Evolutionary conservation across 495 filamentous ascomycete genomes (phyloP), one percentile per base, ranked within the genome.

Genomic region (Podospora tetraspora): DNA sequence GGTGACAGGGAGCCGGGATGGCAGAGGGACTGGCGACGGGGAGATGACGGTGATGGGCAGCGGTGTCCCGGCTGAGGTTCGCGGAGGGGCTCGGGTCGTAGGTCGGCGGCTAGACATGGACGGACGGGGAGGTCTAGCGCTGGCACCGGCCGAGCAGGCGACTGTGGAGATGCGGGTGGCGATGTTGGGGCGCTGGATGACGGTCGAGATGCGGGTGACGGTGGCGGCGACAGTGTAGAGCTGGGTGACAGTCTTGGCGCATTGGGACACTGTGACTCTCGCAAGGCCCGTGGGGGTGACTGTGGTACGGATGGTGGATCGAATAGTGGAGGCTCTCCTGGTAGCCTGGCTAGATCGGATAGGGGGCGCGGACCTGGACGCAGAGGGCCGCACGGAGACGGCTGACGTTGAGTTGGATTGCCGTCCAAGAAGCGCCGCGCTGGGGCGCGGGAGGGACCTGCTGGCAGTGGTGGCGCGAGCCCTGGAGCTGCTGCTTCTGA

Each of bases 191-290:
- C 23, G 61, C 25, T 57, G 22, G 7, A 66, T 71, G 29, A 59
- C 16, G 1, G 69, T 71, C 21, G 43, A 61, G 7, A 32, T 4
- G 1, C 61, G n/a, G 0, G 69, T 71, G 9, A 66, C 64, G 19
- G 69, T 69, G 7, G 22, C 59, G 37, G 66, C 66, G 11, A 68
- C 66, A 5, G 58, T 68, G 62, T 68, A 71, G 32, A 52, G 37
- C 43, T 68, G 58, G 4, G 69, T 67, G 3, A 71, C 57, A 0
- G 69, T 71, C 19, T 23, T 30, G 59, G 6, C 37, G 59, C 69
- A 71, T 16, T 71, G 27, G 13, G 56, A 68, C 1, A 57, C 62
- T 13, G 69, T 71, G 37, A 57, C 62, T 37, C 67, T 29, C 0
- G 68, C 58, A 6, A 61, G 58, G 21, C 66, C 62, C 0, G 69